Evolutionary conservation across 2,329 filamentous ascomycete genomes (phyloP).

Genomic region (Thermoascus crustaceus): DNA sequence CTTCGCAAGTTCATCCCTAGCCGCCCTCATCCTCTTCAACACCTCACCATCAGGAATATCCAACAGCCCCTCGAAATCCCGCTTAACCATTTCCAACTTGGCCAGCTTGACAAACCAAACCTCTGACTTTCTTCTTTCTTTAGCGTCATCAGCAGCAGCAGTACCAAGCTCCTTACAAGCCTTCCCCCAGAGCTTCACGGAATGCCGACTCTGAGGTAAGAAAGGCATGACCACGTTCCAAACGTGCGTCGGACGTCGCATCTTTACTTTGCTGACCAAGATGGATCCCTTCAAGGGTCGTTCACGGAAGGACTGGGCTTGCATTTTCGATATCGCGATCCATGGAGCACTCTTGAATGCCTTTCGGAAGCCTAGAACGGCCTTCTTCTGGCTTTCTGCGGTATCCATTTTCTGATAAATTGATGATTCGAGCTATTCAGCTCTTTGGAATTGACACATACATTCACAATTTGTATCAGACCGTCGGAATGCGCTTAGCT

Average conservation of each 20-base stretch:
- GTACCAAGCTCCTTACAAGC: constrained; percentile 3
- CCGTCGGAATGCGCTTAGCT: too few species aligned
- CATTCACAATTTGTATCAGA: too few species aligned
- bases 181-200: constrained; percentile 3
- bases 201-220: constrained; percentile 4
- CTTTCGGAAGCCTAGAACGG: constrained; percentile 3
- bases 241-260: constrained; percentile 4
- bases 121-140: constrained; percentile 3
- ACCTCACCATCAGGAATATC: constrained; percentile 3
- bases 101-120: constrained; percentile 4
- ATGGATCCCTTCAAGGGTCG: constrained; percentile 3
- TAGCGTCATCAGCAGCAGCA: neutral
- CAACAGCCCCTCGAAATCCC: constrained; percentile 1
- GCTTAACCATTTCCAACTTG: neutral
- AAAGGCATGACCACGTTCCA: constrained; percentile 4
- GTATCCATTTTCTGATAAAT: constrained; percentile 4
- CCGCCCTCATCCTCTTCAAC: constrained; percentile 4
- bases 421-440: neutral
- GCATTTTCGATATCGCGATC: constrained; percentile 5
- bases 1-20: constrained; percentile 2
- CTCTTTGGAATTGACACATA: neutral
- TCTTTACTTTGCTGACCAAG: constrained; percentile 4
- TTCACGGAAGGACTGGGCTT: constrained; percentile 5
- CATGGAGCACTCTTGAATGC: constrained; percentile 4
- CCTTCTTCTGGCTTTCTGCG: constrained; percentile 3